Base-by-base conservation (phyloP, 2,329 filamentous ascomycete genomes). In the Dactylellina drechsleri region DNA sequence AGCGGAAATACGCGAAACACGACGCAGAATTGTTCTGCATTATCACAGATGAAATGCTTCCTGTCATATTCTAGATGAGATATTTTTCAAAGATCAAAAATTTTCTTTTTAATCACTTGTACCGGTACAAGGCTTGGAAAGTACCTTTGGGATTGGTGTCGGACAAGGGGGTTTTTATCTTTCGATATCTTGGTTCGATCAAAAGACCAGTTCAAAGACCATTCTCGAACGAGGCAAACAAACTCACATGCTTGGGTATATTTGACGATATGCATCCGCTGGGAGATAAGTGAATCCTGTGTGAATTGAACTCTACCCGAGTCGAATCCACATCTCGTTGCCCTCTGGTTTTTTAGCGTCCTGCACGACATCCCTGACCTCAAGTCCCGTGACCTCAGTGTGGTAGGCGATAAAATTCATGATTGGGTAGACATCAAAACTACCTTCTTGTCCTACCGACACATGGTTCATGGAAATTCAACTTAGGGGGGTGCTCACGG, bases 331-430 rank as follows among this genome's bases (percentile, higher is more conserved):
- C 36, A 45, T 28, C 13, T 61, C 28, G 41, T 62, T 47, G 58
- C 52, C 43, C 57, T 53, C 49, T 36, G 12, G 47, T 15, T 61
- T 74, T 62, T 74, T 74, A 75, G 71, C 71, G 71, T 68, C 64
- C 64, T 75, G 71, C 71, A 75, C 50, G 15, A 68, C 58, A 75
- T 75, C 71, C 71, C 71, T 75, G 71, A 75, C 71, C 49, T 75
- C 58, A 75, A 75, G 71, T 75, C 71, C 71, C 71, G 71, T 75
- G 71, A 75, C 53, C 53, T 12, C 4, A 45, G 71, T 75, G 71
- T 75, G 71, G 71, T 23, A 75, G 71, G 52, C 43, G 52, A 57
- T 58, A 75, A 75, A 75, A 67, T 26, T 52, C 18, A 15, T 75
- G 71, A 75, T 75, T 75, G 71, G 71, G 26, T 57, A 61, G 49